phyloP scores from a whole-genome alignment of 2,329 filamentous ascomycete species.

The Shiraia bambusicola region DNA sequence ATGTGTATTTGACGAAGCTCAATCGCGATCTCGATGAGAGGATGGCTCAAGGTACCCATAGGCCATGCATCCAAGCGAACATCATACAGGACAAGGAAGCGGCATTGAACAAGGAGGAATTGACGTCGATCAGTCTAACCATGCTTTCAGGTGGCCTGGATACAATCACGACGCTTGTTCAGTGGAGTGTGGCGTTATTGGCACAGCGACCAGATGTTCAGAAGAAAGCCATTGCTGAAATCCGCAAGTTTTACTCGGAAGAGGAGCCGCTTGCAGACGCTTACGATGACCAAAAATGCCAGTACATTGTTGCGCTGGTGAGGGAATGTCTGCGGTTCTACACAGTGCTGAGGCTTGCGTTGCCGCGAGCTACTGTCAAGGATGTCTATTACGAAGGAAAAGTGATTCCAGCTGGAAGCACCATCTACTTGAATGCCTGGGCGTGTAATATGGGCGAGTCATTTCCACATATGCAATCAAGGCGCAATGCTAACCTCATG shows the following conservation, averaged over 20 bases:
- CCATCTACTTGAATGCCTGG: slow-evolving; percentile 68
- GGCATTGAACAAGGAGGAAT: slow-evolving; percentile 62
- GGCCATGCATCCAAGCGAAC: slow-evolving; percentile 68
- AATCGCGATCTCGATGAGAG: slow-evolving; percentile 61
- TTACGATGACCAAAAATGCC: slow-evolving; percentile 64
- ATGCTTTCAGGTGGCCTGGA: slow-evolving; percentile 70
- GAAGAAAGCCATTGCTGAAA: slow-evolving; percentile 59
- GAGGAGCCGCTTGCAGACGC: slow-evolving; percentile 61
- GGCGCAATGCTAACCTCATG: slow-evolving; percentile 1
- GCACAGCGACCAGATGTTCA: slow-evolving; percentile 64
- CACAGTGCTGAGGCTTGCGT: slow-evolving; percentile 62
- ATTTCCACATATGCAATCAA: background rate
- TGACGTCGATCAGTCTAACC: slow-evolving; percentile 66
- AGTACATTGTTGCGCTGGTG: slow-evolving; percentile 64
- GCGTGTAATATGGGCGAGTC: slow-evolving; percentile 66
- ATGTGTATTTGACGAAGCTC: slow-evolving; percentile 60
- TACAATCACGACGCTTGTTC: slow-evolving; percentile 65
- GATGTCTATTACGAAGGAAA: slow-evolving; percentile 61
- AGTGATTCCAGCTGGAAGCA: slow-evolving; percentile 62
- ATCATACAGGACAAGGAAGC: slow-evolving; percentile 65
- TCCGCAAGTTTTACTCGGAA: slow-evolving; percentile 55
- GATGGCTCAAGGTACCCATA: slow-evolving; percentile 61
- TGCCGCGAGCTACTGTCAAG: slow-evolving; percentile 63
- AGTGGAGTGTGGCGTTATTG: slow-evolving; percentile 65
- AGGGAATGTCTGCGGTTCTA: slow-evolving; percentile 64